These are phyloP conservation scores for Fusarium camptoceras DNA, from an alignment of 2,329 filamentous ascomycete genomes.

Conservation along the genomic window DNA sequence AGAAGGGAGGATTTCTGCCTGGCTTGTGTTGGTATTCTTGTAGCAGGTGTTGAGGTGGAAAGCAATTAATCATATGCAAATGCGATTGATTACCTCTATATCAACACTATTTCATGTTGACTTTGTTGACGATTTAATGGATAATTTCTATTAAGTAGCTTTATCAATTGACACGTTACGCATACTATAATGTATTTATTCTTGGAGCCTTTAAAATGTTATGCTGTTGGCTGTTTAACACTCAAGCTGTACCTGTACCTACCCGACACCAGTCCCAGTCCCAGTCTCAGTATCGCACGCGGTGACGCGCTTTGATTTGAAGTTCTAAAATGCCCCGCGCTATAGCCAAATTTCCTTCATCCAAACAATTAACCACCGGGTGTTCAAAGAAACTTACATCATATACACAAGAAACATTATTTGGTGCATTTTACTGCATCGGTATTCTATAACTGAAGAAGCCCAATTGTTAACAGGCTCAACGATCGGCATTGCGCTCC, in stretches of 20 bases:
- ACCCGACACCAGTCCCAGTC: conserved; percentile 18
- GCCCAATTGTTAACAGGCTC: neutral
- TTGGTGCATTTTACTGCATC: neutral
- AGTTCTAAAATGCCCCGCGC: conserved; percentile 32
- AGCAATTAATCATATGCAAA: neutral
- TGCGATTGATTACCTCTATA: neutral
- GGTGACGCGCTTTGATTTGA: conserved; percentile 28
- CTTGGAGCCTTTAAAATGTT: neutral
- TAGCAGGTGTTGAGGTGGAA: conserved; percentile 2
- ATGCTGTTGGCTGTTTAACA: neutral
- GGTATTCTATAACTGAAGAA: neutral
- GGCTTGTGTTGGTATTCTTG: neutral
- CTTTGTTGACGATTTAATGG: neutral
- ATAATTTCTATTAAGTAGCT: neutral
- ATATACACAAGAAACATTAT: neutral
- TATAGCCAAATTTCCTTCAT: neutral
- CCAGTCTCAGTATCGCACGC: conserved; percentile 12
- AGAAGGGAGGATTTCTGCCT: conserved; percentile 12
- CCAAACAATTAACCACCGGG: neutral
- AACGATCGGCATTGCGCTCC: neutral
- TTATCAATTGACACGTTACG: neutral
- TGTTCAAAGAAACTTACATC: neutral
- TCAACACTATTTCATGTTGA: neutral
- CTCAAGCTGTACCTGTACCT: neutral
- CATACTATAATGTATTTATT: neutral